Percentiles rank a stretch among this genome's conserved stretches.
Evolutionary conservation across 805 yeast species (phyloP).

Genomic region (Priceomyces medius): DNA sequence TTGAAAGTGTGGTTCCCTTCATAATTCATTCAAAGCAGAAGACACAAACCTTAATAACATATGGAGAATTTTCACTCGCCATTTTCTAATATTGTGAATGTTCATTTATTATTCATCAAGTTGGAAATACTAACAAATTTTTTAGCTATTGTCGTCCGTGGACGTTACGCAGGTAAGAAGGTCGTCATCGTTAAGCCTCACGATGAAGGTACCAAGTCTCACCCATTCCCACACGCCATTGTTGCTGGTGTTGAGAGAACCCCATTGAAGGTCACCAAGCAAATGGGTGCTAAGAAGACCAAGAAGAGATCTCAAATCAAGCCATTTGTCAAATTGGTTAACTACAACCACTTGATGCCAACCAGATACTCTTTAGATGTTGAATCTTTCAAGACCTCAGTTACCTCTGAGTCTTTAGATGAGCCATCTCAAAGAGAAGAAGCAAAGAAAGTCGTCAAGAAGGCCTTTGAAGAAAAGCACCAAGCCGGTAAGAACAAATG

Average conservation of each 20-base stretch:
- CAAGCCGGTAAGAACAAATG: conserved; percentile 99
- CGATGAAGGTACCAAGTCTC: conserved; percentile 98
- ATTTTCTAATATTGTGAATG: no score
- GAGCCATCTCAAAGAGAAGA: conserved; percentile 99
- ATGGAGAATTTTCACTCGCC: no score
- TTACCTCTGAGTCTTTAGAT: conserved; percentile 89
- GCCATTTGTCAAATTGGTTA: conserved; percentile 98
- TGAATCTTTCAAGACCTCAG: conserved; percentile 88
- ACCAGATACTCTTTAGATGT: conserved; percentile 98
- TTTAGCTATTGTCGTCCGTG: conserved; percentile 96
- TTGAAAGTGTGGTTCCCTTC: no score
- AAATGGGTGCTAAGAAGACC: conserved; percentile 92
- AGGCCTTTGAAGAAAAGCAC: conserved; percentile 99
- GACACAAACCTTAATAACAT: no score
- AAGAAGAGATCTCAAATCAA: conserved; percentile 97
- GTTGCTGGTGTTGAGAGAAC: conserved; percentile 99
- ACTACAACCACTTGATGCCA: conserved; percentile 99
- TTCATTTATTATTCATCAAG: neutral
- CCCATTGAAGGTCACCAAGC: conserved; percentile 95
- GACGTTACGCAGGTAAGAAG: conserved; percentile 99
- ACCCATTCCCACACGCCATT: conserved; percentile 98
- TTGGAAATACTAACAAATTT: conserved; percentile 37
- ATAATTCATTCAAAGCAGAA: no score
- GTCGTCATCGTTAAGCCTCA: conserved; percentile 98
- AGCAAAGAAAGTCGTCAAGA: conserved; percentile 98